These are phyloP conservation scores for Colletotrichum truncatum DNA, from an alignment of 2,329 filamentous ascomycete genomes.

Conservation along the genomic window DNA sequence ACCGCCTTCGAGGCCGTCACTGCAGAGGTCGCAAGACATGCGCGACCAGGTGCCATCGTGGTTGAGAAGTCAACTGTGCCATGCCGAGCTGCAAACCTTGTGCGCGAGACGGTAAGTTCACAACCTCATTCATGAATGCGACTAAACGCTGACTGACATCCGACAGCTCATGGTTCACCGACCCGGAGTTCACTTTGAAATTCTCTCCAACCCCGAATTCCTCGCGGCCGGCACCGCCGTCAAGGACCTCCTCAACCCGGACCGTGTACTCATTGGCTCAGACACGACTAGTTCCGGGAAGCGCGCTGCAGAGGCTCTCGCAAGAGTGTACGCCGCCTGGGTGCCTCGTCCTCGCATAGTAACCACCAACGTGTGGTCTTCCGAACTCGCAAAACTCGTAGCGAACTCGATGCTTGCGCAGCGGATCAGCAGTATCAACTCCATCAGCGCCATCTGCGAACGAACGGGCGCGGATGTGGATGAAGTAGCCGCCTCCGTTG, in stretches of 20 bases:
- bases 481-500: conserved; percentile 73
- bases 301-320: conserved; percentile 70
- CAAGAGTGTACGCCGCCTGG: conserved; percentile 76
- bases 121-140: neutral
- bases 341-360: conserved; percentile 73
- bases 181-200: conserved; percentile 74
- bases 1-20: conserved; percentile 76
- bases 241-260: conserved; percentile 73
- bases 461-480: conserved; percentile 77
- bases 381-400: conserved; percentile 81
- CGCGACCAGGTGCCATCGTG: conserved; percentile 75
- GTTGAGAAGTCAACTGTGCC: conserved; percentile 87
- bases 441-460: conserved; percentile 81
- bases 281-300: conserved; percentile 66
- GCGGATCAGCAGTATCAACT: conserved; percentile 83
- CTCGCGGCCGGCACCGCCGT: conserved; percentile 81
- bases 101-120: conserved; percentile 69
- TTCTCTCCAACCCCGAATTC: conserved; percentile 85
- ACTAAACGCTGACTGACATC: neutral
- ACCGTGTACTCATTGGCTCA: conserved; percentile 80
- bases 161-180: conserved; percentile 63
- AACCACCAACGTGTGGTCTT: conserved; percentile 79
- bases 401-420: conserved; percentile 85
- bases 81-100: conserved; percentile 75
- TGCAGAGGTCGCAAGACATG: conserved; percentile 71